Conservation (phyloP, 2,329 filamentous ascomycete species). For the Curvularia sp. region DNA sequence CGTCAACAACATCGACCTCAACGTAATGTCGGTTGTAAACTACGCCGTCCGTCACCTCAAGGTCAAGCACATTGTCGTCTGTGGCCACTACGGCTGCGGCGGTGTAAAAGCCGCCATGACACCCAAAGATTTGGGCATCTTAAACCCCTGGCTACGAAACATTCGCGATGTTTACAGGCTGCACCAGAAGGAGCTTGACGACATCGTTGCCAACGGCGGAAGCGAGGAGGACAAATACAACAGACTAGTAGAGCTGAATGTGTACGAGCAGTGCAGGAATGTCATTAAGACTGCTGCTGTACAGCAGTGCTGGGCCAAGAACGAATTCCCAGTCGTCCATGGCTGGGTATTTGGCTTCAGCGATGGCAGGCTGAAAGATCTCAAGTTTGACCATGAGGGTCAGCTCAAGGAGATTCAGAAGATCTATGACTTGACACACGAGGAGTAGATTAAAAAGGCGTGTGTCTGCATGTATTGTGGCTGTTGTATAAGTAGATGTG, state of each 20-base stretch:
- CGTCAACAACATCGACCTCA: conserved; percentile 51
- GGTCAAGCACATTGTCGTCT: conserved; percentile 73
- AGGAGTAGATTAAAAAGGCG: conserved; percentile 1
- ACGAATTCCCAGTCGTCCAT: conserved; percentile 72
- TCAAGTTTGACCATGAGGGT: conserved; percentile 67
- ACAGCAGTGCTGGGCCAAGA: conserved; percentile 66
- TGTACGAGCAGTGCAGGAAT: conserved; percentile 49
- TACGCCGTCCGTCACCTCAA: conserved; percentile 52
- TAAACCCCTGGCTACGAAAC: conserved; percentile 77
- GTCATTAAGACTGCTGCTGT: conserved; percentile 58
- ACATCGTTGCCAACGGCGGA: conserved; percentile 24
- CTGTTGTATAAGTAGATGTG: conserved; percentile 16
- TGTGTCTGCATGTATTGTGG: neutral
- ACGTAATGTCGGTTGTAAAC: conserved; percentile 52
- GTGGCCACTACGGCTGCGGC: conserved; percentile 72
- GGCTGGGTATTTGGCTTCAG: conserved; percentile 76
- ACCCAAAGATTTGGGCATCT: conserved; percentile 70
- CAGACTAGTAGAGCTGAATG: conserved; percentile 48
- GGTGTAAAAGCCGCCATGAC: conserved; percentile 70
- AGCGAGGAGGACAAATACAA: conserved; percentile 43
- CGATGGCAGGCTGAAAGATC: conserved; percentile 70
- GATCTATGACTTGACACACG: conserved; percentile 62
- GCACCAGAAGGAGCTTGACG: conserved; percentile 72
- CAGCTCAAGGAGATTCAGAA: conserved; percentile 66
- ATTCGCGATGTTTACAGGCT: conserved; percentile 77